Evolutionary conservation across 352 stramenopile species (phyloP), one percentile per base, ranked within the genome.

Genomic region (Nothophytophthora sp.): DNA sequence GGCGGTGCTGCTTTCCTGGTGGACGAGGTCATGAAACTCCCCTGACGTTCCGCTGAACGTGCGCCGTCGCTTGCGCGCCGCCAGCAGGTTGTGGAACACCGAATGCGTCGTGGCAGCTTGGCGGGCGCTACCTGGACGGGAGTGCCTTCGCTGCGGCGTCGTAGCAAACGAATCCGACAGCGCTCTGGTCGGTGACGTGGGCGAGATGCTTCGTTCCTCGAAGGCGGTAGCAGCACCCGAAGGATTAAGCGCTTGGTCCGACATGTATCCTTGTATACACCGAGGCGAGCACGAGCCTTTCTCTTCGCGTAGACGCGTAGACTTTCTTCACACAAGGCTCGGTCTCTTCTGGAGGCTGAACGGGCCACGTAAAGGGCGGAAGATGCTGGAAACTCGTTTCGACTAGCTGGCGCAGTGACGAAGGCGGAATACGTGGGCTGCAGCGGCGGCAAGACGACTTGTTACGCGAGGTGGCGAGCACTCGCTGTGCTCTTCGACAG

Each of bases 1-100:
- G 41, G 63, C 70, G 10, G 73, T 78, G 41, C 54, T 73, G 48
- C 63, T 66, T 38, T 78, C 72, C n/a, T 76, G 56, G 46, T 70
- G 63, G 41, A 70, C 43, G 23, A 74, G 19, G 42, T 73, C 57
- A 36, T 61, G 56, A 39, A 65, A 61, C 42, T 73, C 63, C 32
- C 58, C 53, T 25, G 63, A 64, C 39, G 63, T 65, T n/a, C 57
- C 50, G 25, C 60, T 70, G 41, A 59, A 51, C 13, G 59, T 61
- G 42, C 63, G 55, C 30, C 67, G 67, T 11, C 67, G 63, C 25
- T 55, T 48, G 7, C 39, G 49, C 9, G 49, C 44, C 15, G 43
- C 53, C 12, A 69, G 60, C 16, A 69, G 36, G 13, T 58, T 50
- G 37, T 53, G 43, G 43, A 69, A 61, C 13, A 38, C 38, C 29